These are phyloP conservation scores for Xylariales sp. DNA, from an alignment of 2,329 filamentous ascomycete genomes.

Conservation along the genomic window DNA sequence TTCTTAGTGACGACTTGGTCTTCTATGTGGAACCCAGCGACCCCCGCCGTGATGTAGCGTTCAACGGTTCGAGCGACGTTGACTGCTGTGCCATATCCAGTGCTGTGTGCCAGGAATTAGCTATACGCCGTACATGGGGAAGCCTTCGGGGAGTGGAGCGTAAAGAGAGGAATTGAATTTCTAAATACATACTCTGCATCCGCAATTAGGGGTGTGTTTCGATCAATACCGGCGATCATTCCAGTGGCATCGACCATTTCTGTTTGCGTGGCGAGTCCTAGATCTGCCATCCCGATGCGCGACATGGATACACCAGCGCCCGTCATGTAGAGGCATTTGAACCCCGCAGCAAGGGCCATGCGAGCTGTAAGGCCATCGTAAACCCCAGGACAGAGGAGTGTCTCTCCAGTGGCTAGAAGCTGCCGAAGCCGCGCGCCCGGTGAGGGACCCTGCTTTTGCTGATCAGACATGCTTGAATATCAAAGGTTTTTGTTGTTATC, in stretches of 20 bases:
- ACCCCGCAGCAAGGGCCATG: constrained; percentile 67
- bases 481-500: not conserved
- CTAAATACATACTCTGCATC: constrained; percentile 59
- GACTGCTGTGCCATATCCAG: constrained; percentile 63
- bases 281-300: constrained; percentile 69
- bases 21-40: constrained; percentile 50
- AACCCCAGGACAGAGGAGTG: constrained; percentile 71
- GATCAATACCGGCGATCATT: constrained; percentile 71
- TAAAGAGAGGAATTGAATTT: not conserved
- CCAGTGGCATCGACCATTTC: constrained; percentile 73
- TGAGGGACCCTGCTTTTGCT: constrained; percentile 1
- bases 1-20: constrained; percentile 53
- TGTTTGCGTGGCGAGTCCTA: constrained; percentile 69
- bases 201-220: constrained; percentile 67
- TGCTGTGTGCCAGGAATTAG: constrained; percentile 43
- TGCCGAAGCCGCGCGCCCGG: constrained; percentile 52
- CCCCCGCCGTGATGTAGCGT: constrained; percentile 46
- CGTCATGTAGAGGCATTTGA: constrained; percentile 69
- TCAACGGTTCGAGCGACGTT: constrained; percentile 62
- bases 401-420: constrained; percentile 51
- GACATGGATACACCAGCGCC: constrained; percentile 53
- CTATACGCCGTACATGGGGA: not conserved
- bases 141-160: not conserved
- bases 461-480: constrained; percentile 5
- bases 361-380: constrained; percentile 75